phyloP scores from a whole-genome alignment of 2,329 filamentous ascomycete genomes.

The Penicillium sp. region DNA sequence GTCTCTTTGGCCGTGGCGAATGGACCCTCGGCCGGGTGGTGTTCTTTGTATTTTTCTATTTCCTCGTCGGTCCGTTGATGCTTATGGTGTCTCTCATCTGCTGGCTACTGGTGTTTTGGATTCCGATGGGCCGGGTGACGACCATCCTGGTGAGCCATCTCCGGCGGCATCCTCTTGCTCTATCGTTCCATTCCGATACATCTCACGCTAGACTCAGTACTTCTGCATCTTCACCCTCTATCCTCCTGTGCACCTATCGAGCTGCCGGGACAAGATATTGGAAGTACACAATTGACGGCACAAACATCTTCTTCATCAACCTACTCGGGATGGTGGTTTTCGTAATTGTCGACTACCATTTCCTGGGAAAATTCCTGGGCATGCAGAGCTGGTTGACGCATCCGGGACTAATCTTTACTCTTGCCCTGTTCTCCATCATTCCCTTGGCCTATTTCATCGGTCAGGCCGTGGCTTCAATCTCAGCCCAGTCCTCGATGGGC shows the following conservation, averaged over 20 bases:
- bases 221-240: slow-evolving; percentile 71
- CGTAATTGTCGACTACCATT: slow-evolving; percentile 85
- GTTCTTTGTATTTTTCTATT: slow-evolving; percentile 96
- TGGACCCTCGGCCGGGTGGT: slow-evolving; percentile 94
- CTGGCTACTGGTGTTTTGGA: slow-evolving; percentile 96
- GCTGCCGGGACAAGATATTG: slow-evolving; percentile 93
- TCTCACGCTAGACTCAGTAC: slow-evolving; percentile 67
- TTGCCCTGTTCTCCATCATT: slow-evolving; percentile 86
- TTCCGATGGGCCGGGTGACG: slow-evolving; percentile 96
- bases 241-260: slow-evolving; percentile 93
- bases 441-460: slow-evolving; percentile 97
- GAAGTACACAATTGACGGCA: slow-evolving; percentile 98
- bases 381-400: slow-evolving; percentile 71
- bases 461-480: slow-evolving; percentile 96
- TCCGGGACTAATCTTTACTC: slow-evolving; percentile 77
- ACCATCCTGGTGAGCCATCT: slow-evolving; percentile 86
- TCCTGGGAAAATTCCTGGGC: slow-evolving; percentile 66
- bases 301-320: slow-evolving; percentile 98
- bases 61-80: slow-evolving; percentile 78
- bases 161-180: slow-evolving; percentile 81
- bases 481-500: slow-evolving; percentile 97
- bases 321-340: slow-evolving; percentile 90
- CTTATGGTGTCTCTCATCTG: slow-evolving; percentile 82
- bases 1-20: slow-evolving; percentile 88
- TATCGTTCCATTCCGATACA: slow-evolving; percentile 87